Conservation (phyloP, 2,329 filamentous ascomycete species). For the Microcyclospora pomicola region DNA sequence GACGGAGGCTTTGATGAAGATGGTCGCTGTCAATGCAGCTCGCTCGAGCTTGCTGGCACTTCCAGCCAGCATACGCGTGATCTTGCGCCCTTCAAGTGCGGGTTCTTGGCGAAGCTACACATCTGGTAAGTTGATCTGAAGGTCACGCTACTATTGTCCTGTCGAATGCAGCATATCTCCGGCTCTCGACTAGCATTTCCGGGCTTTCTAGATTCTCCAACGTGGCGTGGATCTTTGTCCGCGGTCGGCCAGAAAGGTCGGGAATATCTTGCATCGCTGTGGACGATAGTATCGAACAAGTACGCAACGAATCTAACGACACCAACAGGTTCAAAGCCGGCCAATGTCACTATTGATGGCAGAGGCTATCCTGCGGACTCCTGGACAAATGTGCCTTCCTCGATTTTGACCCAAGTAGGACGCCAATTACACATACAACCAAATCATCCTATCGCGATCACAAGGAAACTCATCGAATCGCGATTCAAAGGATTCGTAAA, state of each 20-base stretch:
- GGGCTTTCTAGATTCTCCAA: not conserved
- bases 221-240: too few species aligned
- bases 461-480: slow-evolving; percentile 81
- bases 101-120: slow-evolving; percentile 6
- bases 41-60: slow-evolving; percentile 4
- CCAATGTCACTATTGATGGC: slow-evolving; percentile 41
- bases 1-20: too few species aligned
- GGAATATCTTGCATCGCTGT: too few species aligned
- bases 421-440: slow-evolving; percentile 78
- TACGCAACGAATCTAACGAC: too few species aligned
- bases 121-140: not conserved
- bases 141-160: not conserved
- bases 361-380: slow-evolving; percentile 53
- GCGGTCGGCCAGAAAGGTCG: too few species aligned
- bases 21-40: too few species aligned
- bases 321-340: too few species aligned
- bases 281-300: too few species aligned
- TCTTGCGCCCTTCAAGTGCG: slow-evolving; percentile 10
- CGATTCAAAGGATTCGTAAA: slow-evolving; percentile 67
- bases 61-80: slow-evolving; percentile 7
- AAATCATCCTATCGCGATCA: slow-evolving; percentile 83
- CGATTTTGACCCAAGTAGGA: slow-evolving; percentile 59
- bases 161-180: not conserved
- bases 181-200: not conserved
- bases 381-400: slow-evolving; percentile 73